Conservation (phyloP, 2,329 filamentous ascomycete species). For the Onygenales sp. region DNA sequence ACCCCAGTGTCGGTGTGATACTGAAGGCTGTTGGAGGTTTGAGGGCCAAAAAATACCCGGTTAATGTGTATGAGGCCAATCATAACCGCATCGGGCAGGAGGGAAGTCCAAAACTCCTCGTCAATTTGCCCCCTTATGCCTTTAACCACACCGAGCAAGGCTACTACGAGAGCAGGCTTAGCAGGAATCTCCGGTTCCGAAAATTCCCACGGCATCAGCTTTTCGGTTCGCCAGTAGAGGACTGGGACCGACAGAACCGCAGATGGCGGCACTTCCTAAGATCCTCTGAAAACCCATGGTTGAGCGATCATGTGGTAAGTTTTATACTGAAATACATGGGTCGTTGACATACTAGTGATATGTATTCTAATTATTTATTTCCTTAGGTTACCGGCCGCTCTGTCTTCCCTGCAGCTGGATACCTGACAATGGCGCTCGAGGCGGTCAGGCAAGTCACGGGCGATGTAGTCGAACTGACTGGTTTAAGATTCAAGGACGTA, state of each 20-base stretch:
- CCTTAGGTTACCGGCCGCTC: conserved; percentile 1
- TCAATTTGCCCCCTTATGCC: conserved; percentile 19
- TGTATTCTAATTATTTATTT: background rate
- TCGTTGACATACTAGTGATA: background rate
- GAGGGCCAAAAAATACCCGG: conserved; percentile 10
- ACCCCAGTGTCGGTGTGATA: conserved; percentile 12
- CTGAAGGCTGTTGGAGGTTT: conserved; percentile 15
- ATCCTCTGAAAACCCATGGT: conserved; percentile 22
- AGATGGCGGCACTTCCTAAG: conserved; percentile 23
- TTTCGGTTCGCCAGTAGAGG: conserved; percentile 19
- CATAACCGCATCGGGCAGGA: conserved; percentile 2
- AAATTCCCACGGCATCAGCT: conserved; percentile 21
- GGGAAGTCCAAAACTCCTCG: conserved; percentile 10
- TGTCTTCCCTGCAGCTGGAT: conserved; percentile 21
- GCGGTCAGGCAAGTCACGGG: conserved; percentile 17
- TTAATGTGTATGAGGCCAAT: conserved; percentile 20
- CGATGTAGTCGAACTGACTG: background rate
- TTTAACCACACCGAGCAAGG: conserved; percentile 20
- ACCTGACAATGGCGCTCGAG: conserved; percentile 22
- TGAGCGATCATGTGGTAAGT: conserved; percentile 19
- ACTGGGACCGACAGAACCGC: conserved; percentile 18
- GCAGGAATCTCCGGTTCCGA: conserved; percentile 17
- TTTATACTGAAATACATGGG: background rate
- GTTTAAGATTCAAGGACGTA: conserved; percentile 10
- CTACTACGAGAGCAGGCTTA: conserved; percentile 20